Evolutionary conservation across 495 filamentous ascomycete genomes (phyloP), one percentile per base, ranked within the genome.

Genomic region (Tuber calosporum): DNA sequence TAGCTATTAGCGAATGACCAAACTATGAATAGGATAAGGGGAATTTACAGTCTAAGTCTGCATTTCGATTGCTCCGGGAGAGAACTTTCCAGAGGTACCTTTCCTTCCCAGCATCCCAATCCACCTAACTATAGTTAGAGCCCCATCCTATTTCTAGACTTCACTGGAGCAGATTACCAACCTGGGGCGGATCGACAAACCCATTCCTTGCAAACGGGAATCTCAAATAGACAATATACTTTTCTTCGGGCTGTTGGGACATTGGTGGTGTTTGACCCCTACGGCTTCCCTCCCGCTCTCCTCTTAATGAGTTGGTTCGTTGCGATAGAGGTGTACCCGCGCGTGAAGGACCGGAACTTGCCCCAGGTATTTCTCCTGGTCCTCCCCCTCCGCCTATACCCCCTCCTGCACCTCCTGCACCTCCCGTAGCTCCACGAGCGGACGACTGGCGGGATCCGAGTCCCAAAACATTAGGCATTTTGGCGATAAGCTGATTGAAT

Each of bases 121-220:
- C 83, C 69, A 84, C 83, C 87, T 87, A 72, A 37, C 48, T 19
- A 39, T 43, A 68, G 53, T 62, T 34, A 62, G 41, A 39, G 9
- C 68, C 19, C 26, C 11, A 37, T 34, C 37, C 53, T 6, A 9
- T 40, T 19, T 39, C 37, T 39, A 43, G 26, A 15, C 48, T 41
- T 42, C 36, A 15, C 6, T 26, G 20, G 67, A 30, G 41, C 53
- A 81, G 75, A 82, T 66, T 66, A 83, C 87, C 79, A 86, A 94
- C 94, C 68, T 89, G 89, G 11, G 92, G 91, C 66, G 96, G 95
- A 83, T 99, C 95, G 45, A 93, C 87, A 84, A 98, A 99, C 69
- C 91, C 89, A 30, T 91, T 90, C 73, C 95, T 87, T 22, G 91
- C 87, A 82, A 97, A 96, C 15, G 95, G 95, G 20, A 97, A 86